Conservation (phyloP, 441 rosid species). For the Dalechampia spathulata region DNA sequence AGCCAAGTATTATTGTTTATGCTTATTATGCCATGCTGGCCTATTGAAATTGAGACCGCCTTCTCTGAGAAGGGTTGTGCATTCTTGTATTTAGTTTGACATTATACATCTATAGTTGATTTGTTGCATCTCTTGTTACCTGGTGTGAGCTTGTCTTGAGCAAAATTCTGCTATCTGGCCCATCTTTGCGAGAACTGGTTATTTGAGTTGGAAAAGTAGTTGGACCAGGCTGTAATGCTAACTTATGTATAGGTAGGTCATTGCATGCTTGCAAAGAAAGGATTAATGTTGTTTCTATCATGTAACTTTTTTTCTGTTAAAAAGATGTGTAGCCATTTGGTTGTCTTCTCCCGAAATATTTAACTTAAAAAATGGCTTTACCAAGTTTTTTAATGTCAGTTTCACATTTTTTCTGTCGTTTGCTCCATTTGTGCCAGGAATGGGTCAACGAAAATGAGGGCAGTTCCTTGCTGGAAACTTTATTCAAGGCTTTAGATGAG, state of each 20-base stretch:
- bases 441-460: conserved; percentile 68
- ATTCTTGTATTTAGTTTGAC: neutral
- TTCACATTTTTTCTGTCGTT: neutral
- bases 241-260: neutral
- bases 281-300: too few relatives aligned
- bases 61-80: neutral
- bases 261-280: neutral
- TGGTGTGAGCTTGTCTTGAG: neutral
- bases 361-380: neutral
- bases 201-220: neutral
- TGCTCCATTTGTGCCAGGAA: conserved; percentile 33
- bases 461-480: conserved; percentile 60
- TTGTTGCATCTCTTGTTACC: neutral
- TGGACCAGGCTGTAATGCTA: neutral
- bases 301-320: neutral
- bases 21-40: neutral
- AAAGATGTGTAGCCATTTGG: neutral
- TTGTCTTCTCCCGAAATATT: neutral
- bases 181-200: neutral
- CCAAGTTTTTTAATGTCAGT: neutral
- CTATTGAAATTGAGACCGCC: neutral
- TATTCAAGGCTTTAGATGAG: conserved; percentile 88
- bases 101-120: neutral
- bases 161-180: neutral
- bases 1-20: neutral